Percentiles rank a stretch among this genome's conserved stretches.
phyloP scores from a whole-genome alignment of 352 stramenopile genomes.

The Plasmopara muralis region DNA sequence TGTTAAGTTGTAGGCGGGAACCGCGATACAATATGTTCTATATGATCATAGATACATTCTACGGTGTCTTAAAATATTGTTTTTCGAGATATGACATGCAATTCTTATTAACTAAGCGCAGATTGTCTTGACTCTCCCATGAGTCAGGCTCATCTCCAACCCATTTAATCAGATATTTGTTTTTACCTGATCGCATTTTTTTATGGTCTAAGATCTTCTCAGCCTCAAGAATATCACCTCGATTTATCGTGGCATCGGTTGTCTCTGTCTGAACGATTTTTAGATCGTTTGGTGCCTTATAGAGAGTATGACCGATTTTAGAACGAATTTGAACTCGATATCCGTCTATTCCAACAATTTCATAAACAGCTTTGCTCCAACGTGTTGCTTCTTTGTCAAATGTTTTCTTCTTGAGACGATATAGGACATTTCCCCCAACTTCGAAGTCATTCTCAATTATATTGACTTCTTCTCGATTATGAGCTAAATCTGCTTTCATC shows the following conservation, averaged over 20 bases:
- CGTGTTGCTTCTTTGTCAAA: constrained; percentile 21
- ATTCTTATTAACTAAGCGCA: too few species aligned
- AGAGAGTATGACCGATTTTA: constrained; percentile 18
- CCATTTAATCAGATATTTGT: too few species aligned
- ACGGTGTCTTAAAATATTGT: too few species aligned
- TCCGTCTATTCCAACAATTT: constrained; percentile 21
- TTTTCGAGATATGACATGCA: too few species aligned
- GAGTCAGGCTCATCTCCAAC: neutral
- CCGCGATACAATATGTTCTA: too few species aligned
- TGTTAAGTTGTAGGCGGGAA: too few species aligned
- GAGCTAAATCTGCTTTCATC: neutral
- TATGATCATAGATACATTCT: too few species aligned
- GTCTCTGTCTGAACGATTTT: constrained; percentile 6
- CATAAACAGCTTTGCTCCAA: constrained; percentile 21
- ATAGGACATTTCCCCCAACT: neutral
- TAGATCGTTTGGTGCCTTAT: constrained; percentile 3
- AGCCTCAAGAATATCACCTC: constrained; percentile 19
- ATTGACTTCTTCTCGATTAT: neutral
- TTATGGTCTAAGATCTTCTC: too few species aligned
- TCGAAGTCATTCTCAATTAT: constrained; percentile 12
- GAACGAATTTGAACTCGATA: constrained; percentile 20
- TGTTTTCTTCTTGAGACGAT: constrained; percentile 13
- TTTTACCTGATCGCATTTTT: too few species aligned
- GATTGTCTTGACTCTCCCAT: constrained; percentile 5
- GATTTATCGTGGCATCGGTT: constrained; percentile 14